A percentile compares a stretch with the other conserved stretches of the same genome.
Evolutionary conservation across 1,284 basidiomycete species (phyloP).

Genomic region (Sphaerobolus stellatus): DNA sequence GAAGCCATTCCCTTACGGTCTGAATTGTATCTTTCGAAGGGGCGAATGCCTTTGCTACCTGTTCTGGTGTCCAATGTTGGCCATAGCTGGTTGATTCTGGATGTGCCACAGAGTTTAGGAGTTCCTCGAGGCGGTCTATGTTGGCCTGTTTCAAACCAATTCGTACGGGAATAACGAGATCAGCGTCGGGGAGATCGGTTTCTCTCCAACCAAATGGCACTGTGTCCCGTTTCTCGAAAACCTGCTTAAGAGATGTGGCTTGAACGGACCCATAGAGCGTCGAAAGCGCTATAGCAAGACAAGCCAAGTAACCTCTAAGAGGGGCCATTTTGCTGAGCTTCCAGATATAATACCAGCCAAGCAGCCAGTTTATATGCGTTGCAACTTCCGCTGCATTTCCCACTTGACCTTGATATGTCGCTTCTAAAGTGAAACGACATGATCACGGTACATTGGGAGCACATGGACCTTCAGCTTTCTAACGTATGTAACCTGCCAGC

Average conservation of each 20-base stretch:
- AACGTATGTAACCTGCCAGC: too few species aligned
- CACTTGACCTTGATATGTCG: too few species aligned
- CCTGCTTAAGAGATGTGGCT: not conserved
- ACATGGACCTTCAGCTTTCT: too few species aligned
- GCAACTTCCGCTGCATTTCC: too few species aligned
- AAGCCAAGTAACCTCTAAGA: too few species aligned
- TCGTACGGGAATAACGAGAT: constrained; percentile 38
- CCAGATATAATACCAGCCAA: too few species aligned
- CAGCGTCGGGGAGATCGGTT: constrained; percentile 15
- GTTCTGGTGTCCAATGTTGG: constrained; percentile 34
- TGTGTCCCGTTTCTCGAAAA: constrained; percentile 10
- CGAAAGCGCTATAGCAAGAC: not conserved
- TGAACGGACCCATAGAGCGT: not conserved
- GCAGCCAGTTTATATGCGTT: too few species aligned
- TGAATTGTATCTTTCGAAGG: constrained; percentile 42
- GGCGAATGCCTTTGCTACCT: constrained; percentile 42
- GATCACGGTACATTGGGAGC: too few species aligned
- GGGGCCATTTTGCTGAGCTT: too few species aligned
- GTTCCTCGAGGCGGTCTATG: constrained; percentile 35
- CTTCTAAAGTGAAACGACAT: too few species aligned
- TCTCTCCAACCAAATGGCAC: constrained; percentile 3
- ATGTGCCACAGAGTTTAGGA: constrained; percentile 36
- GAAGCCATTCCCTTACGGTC: constrained; percentile 45
- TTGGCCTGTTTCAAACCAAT: constrained; percentile 45
- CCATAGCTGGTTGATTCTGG: constrained; percentile 38